phyloP scores from a whole-genome alignment of 805 yeast genomes.

The Myxozyma neotropica region DNA sequence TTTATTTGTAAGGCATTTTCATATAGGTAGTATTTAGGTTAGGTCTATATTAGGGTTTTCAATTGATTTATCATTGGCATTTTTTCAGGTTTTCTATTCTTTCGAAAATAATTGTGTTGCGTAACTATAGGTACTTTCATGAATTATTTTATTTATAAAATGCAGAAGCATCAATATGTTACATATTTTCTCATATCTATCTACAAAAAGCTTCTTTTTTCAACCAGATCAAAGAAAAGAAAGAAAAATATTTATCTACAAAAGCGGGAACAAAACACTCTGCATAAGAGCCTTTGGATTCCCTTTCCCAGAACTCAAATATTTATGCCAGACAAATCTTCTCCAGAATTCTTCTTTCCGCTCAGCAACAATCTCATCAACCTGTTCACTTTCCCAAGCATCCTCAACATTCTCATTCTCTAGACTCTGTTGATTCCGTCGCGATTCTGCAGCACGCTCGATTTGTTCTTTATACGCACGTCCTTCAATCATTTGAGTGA shows the following conservation, averaged over 20 bases:
- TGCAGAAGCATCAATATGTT: not conserved
- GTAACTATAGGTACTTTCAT: too few species aligned
- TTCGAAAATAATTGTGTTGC: too few species aligned
- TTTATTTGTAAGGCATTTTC: too few species aligned
- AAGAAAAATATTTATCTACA: not conserved
- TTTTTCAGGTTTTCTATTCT: too few species aligned
- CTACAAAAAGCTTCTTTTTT: not conserved
- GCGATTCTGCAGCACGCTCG: not conserved
- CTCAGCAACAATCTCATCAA: constrained; percentile 4
- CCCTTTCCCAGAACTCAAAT: constrained; percentile 19
- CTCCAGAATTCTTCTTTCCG: constrained; percentile 24
- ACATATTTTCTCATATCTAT: not conserved
- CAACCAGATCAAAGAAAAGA: not conserved
- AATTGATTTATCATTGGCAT: too few species aligned
- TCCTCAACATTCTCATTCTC: not conserved
- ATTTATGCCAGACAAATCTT: constrained; percentile 18
- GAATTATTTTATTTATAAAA: too few species aligned
- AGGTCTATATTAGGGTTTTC: too few species aligned
- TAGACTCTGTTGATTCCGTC: not conserved
- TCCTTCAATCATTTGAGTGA: not conserved
- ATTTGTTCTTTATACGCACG: not conserved
- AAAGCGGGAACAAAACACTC: constrained; percentile 17
- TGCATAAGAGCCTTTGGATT: constrained; percentile 17
- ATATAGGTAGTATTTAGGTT: too few species aligned
- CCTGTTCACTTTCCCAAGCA: not conserved